Base-by-base conservation (phyloP, 1,139 yeast species). In the Pichia kudriavzevii region DNA sequence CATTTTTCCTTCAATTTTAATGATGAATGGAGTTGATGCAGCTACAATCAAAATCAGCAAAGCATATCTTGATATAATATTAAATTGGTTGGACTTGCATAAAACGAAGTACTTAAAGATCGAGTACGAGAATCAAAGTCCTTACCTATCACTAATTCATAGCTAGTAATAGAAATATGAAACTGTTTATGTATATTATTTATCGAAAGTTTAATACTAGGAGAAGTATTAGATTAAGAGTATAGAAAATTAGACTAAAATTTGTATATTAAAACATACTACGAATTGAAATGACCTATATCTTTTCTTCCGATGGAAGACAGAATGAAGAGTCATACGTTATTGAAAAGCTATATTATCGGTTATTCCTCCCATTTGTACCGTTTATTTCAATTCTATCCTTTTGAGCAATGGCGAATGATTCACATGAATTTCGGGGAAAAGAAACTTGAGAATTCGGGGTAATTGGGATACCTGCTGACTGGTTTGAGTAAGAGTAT, bases 11-110 rank as follows among this genome's bases (percentile, higher is more conserved):
- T 93, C 85, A 4, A 62, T 87, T 16, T 68, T 88, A 31, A 71
- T 85, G 1, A 79, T 79, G 45, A 76, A 95, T 0, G 64, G 78
- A 10, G 84, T 88, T 91, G 96, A 88, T 50, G 67, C 74, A 15
- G 79, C 77, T 40, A 77, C 91, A 36, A 64, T 81, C n/a, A 65
- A 64, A 5, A 71, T 72, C 11, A 56, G 79, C 38, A 67, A 69
- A 36, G 67, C 60, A 4, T 70, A 80, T 34, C 49, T 82, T 39
- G 77, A 72, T 32, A 72, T 59, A 40, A 58, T 83, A 17, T 60
- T 72, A 33, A 59, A 56, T 35, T 76, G 67, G 52, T 44, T 80
- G 46, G 63, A 64, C 28, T 56, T 55, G 7, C 64, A 75, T 48
- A 60, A 63, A 33, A 65, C 67, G 29, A 63, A 66, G 15, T 66